phyloP scores from a whole-genome alignment of 768 basidiomycete genomes.

The Calocybe cyanea region DNA sequence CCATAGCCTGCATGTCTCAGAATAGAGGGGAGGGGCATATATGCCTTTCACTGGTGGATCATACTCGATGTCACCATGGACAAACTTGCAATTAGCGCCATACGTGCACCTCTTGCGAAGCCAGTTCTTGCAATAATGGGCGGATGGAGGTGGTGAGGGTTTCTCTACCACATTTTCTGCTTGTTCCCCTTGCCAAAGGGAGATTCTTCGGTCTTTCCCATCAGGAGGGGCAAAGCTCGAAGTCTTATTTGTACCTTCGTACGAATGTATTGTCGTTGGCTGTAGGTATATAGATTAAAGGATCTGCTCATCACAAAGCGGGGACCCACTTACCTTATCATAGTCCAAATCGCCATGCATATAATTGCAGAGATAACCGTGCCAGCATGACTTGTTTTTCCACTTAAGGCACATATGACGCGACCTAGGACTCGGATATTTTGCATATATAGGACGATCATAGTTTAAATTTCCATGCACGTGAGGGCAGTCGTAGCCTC shows the following conservation, averaged over 20 bases:
- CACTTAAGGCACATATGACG: not conserved
- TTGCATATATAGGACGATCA: constrained; percentile 9
- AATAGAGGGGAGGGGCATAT: constrained; percentile 16
- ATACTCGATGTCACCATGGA: constrained; percentile 16
- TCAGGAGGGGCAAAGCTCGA: too few species aligned
- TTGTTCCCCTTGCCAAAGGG: not conserved
- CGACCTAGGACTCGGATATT: constrained; percentile 3
- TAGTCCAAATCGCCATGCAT: constrained; percentile 10
- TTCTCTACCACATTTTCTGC: not conserved
- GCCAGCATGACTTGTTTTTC: not conserved
- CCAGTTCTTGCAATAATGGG: constrained; percentile 11
- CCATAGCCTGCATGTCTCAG: constrained; percentile 26
- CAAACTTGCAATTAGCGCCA: constrained; percentile 11
- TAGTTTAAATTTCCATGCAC: constrained; percentile 16
- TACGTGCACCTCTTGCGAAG: constrained; percentile 10
- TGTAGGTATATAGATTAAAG: not conserved
- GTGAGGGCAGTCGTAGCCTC: constrained; percentile 16
- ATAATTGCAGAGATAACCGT: constrained; percentile 6
- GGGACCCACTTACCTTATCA: constrained; percentile 1
- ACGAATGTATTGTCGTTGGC: not conserved
- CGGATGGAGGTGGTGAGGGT: constrained; percentile 9
- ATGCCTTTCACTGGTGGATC: constrained; percentile 14
- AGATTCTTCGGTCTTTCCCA: not conserved
- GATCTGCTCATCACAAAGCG: not conserved
- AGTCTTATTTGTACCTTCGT: too few species aligned